Base-by-base conservation (phyloP, 1,284 basidiomycete genomes). In the Erythrobasidium hasegawianum region DNA sequence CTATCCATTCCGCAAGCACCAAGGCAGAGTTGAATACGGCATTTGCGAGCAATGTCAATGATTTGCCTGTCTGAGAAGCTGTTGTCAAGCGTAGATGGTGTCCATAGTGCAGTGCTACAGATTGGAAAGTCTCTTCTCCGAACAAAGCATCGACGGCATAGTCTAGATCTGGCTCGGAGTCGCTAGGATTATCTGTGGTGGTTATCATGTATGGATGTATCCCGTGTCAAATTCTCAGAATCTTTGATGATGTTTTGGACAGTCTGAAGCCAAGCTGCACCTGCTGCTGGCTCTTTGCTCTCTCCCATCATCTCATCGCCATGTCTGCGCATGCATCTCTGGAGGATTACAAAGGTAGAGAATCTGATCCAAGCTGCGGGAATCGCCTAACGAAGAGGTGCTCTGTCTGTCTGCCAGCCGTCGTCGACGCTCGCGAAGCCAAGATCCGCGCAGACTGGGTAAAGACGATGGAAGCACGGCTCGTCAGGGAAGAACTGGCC, bases 381-480 rank as follows among this genome's bases (percentile, higher is more conserved):
- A 41, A 41, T 11, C 40, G n/a, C 11, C 40, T 41, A n/a, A 41
- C 40, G 40, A n/a, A n/a, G n/a, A n/a, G 40, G 40, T 11, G 40
- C n/a, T 41, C 40, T n/a, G 40, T 11, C 40, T 10, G n/a, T 50
- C 41, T 61, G 3, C 47, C 75, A 82, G 81, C 78, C 66, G 77
- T 77, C 68, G 74, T 79, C 70, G 76, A 76, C 58, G 83, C 83
- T 71, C 87, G 89, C 57, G 91, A 95, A 68, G 81, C 86, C 54
- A 83, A 85, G 78, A 82, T 97, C 74, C 87, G 90, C 68, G 91
- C 96, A 80, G 88, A 88, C 64, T 98, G 95, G 95, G 83, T 97
- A 52, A 87, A 86, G 75, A 86, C 89, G 26, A 96, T 97, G 92
- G 91, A 97, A 79, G 86, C 87, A 24, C 85, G 90, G 57, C 82